Conservation (phyloP, 768 basidiomycete genomes). For the Suillus subalutaceus region DNA sequence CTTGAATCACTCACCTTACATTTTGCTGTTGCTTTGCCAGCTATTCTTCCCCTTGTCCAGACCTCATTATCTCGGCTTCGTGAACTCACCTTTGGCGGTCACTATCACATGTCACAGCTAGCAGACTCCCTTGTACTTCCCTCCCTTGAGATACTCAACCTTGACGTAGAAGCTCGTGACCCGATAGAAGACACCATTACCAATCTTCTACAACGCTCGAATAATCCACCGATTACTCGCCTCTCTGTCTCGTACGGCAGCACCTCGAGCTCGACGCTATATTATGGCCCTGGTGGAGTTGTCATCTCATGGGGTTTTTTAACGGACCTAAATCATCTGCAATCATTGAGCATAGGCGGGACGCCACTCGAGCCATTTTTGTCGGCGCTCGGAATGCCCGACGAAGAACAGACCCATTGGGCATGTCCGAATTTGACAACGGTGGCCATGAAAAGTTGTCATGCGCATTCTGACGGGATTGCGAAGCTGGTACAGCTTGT, state of each 20-base stretch:
- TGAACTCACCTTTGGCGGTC: conserved; percentile 63
- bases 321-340: conserved; percentile 56
- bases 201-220: conserved; percentile 60
- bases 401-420: conserved; percentile 63
- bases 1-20: conserved; percentile 63
- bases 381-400: conserved; percentile 56
- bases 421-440: conserved; percentile 63
- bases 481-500: conserved; percentile 72
- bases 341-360: conserved; percentile 63
- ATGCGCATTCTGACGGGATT: conserved; percentile 65
- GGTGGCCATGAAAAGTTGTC: conserved; percentile 66
- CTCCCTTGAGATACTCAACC: conserved; percentile 53
- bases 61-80: conserved; percentile 58
- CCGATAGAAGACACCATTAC: conserved; percentile 73
- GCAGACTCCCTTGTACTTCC: conserved; percentile 66
- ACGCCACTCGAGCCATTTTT: conserved; percentile 69
- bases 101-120: conserved; percentile 63
- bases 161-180: conserved; percentile 78
- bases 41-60: conserved; percentile 62
- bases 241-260: conserved; percentile 66
- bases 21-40: conserved; percentile 60
- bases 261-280: conserved; percentile 44
- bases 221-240: conserved; percentile 55
- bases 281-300: conserved; percentile 60
- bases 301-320: conserved; percentile 73